A percentile compares a stretch with the other conserved stretches of the same genome.
Evolutionary conservation across 805 yeast genomes (phyloP).

Genomic region (Saturnispora diversa): DNA sequence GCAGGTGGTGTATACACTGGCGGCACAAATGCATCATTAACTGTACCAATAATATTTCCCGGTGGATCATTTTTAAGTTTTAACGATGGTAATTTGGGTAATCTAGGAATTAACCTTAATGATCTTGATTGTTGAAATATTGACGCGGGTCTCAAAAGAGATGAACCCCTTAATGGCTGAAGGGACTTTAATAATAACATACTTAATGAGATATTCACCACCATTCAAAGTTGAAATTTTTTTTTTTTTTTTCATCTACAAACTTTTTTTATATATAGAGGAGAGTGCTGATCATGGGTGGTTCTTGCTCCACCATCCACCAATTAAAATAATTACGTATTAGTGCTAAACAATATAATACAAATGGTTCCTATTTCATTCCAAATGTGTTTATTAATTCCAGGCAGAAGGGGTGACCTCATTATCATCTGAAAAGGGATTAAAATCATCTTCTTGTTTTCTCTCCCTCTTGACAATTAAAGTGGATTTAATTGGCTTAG

Average conservation of each 20-base stretch:
- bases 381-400: conserved; percentile 16
- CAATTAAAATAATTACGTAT: too few relatives aligned
- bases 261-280: too few relatives aligned
- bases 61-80: conserved; percentile 74
- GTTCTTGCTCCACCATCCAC: too few relatives aligned
- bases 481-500: too few relatives aligned
- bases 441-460: conserved; percentile 19
- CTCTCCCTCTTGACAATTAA: conserved; percentile 1
- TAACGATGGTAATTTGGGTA: conserved; percentile 25
- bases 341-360: too few relatives aligned
- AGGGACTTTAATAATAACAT: not conserved
- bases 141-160: conserved; percentile 1
- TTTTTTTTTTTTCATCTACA: too few relatives aligned
- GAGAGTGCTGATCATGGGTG: too few relatives aligned
- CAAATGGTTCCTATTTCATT: not conserved
- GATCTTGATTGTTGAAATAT: conserved; percentile 8
- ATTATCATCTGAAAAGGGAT: conserved; percentile 30
- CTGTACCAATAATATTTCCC: conserved; percentile 86
- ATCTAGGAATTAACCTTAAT: conserved; percentile 20
- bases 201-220: not conserved
- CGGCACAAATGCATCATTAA: conserved; percentile 73
- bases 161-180: not conserved
- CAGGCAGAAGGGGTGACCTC: conserved; percentile 26
- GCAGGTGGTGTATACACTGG: conserved; percentile 59
- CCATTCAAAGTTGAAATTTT: too few relatives aligned